phyloP scores from a whole-genome alignment of 805 yeast species.

The Zygosaccharomyces pseudorouxii region DNA sequence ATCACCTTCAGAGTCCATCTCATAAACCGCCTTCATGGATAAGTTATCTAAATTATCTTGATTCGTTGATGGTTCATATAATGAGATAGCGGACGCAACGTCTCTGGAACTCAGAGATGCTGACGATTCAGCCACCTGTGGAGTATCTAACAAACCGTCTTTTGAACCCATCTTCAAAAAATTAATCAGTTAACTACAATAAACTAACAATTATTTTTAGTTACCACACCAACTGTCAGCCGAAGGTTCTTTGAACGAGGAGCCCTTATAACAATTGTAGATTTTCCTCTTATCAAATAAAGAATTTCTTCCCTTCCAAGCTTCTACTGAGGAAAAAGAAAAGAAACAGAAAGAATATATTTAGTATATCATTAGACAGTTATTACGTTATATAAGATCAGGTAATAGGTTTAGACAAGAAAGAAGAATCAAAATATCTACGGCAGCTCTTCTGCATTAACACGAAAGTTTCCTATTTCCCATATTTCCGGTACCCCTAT shows the following conservation, averaged over 20 bases:
- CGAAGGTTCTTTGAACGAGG: too few relatives aligned
- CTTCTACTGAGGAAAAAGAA: too few relatives aligned
- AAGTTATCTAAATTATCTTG: slow-evolving; percentile 16
- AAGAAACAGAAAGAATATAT: too few relatives aligned
- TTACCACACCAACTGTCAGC: not conserved
- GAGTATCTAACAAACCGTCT: not conserved
- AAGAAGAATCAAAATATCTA: too few relatives aligned
- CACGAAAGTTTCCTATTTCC: not conserved
- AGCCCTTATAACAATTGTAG: too few relatives aligned
- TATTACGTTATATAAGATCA: too few relatives aligned
- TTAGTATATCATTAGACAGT: too few relatives aligned
- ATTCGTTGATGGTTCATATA: slow-evolving; percentile 16
- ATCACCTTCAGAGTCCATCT: slow-evolving; percentile 22
- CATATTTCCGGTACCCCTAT: not conserved
- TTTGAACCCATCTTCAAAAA: slow-evolving; percentile 3
- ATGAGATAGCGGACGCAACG: slow-evolving; percentile 22
- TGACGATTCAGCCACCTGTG: slow-evolving; percentile 21
- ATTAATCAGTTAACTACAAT: not conserved
- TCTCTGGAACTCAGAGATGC: slow-evolving; percentile 23
- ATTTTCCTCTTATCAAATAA: too few relatives aligned
- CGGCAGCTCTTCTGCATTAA: too few relatives aligned
- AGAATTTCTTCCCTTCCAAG: too few relatives aligned
- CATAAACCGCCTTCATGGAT: slow-evolving; percentile 22
- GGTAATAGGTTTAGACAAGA: too few relatives aligned
- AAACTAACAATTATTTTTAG: not conserved